A percentile compares a stretch with the other conserved stretches of the same genome.
These are phyloP conservation scores for Terfezia boudieri DNA, from an alignment of 495 filamentous ascomycete genomes.

Conservation along the genomic window DNA sequence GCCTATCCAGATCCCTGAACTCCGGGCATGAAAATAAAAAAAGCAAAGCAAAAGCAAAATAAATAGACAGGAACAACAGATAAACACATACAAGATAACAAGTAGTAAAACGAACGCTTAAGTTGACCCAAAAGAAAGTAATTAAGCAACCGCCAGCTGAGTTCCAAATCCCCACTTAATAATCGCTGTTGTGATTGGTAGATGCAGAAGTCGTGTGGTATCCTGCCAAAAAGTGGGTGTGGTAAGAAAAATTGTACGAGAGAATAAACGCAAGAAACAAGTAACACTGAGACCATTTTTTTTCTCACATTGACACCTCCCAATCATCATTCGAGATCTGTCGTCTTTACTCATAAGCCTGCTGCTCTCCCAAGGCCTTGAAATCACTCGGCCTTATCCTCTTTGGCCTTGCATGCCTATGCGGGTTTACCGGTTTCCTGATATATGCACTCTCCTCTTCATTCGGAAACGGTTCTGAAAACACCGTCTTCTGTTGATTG, in stretches of 20 bases:
- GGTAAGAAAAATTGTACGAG: neutral
- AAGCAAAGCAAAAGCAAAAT: neutral
- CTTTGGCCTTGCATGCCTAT: conserved; percentile 60
- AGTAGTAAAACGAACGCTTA: neutral
- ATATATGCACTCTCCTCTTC: conserved; percentile 88
- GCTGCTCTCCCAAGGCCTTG: conserved; percentile 16
- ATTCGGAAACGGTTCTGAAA: conserved; percentile 35
- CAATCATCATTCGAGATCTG: neutral
- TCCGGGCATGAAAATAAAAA: neutral
- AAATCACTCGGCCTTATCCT: conserved; percentile 67
- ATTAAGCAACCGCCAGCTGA: neutral
- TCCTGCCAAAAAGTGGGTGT: neutral
- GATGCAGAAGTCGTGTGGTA: too few relatives aligned
- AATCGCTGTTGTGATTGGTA: too few relatives aligned
- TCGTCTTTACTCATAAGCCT: neutral
- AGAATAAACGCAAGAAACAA: neutral
- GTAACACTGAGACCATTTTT: neutral
- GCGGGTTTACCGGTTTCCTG: conserved; percentile 85
- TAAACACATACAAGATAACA: neutral
- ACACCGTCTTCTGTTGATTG: conserved; percentile 50
- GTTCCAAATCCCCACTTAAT: neutral
- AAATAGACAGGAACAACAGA: neutral
- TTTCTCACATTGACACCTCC: neutral
- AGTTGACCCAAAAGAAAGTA: neutral
- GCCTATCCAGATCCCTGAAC: neutral